Conservation (phyloP, 2,329 filamentous ascomycete species). For the Epichloe glyceriae region DNA sequence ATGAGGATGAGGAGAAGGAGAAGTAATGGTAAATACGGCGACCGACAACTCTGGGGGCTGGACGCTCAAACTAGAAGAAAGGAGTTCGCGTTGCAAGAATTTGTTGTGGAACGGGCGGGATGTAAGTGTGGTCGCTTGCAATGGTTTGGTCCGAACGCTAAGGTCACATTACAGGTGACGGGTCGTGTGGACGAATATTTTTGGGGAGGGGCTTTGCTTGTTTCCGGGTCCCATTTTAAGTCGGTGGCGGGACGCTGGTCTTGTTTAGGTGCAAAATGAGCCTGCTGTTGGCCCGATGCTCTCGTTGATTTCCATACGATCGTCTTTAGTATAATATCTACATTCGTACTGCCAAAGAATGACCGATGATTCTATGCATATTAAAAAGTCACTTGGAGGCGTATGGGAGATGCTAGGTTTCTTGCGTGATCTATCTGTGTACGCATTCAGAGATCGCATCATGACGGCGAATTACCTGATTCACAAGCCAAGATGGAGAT, state of each 20-base stretch:
- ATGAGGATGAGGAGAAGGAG: not conserved
- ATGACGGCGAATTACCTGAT: no score
- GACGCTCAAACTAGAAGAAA: not conserved
- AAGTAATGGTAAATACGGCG: not conserved
- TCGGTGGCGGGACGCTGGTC: not conserved
- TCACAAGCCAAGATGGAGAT: no score
- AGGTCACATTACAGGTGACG: not conserved
- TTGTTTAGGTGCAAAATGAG: not conserved
- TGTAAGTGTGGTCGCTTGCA: conserved; percentile 1
- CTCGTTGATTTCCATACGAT: no score
- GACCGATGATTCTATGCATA: no score
- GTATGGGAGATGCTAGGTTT: no score
- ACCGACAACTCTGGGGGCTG: not conserved
- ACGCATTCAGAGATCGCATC: no score
- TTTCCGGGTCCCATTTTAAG: not conserved
- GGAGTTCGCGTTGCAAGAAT: conserved; percentile 3
- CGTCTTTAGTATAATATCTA: no score
- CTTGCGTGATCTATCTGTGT: no score
- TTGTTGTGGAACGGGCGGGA: conserved; percentile 8
- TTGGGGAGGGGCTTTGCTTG: not conserved
- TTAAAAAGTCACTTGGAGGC: no score
- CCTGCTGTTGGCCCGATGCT: not conserved
- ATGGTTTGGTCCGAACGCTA: not conserved
- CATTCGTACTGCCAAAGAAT: no score
- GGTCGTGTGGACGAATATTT: not conserved